Conservation (phyloP, 305 asterid genomes). For the Striga hermonthica region DNA sequence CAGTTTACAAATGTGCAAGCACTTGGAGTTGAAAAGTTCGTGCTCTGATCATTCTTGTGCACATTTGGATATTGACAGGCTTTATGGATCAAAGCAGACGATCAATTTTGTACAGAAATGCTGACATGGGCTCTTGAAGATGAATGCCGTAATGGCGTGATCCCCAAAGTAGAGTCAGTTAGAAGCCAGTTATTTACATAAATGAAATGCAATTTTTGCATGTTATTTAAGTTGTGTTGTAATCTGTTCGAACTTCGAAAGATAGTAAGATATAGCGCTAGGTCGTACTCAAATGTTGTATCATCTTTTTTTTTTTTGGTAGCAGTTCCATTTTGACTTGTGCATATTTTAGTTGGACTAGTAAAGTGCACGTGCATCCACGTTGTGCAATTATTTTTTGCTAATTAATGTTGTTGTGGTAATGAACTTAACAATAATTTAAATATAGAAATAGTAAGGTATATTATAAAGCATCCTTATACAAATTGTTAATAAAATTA, state of each 20-base stretch:
- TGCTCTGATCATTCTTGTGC: not conserved
- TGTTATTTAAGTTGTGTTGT: constrained; percentile 29
- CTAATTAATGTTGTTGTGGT: too few species aligned
- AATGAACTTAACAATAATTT: too few species aligned
- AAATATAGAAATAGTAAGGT: too few species aligned
- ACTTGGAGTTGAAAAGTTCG: not conserved
- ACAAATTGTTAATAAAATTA: too few species aligned
- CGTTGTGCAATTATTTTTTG: too few species aligned
- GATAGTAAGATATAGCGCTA: constrained; percentile 27
- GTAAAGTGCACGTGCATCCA: too few species aligned
- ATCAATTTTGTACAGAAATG: constrained; percentile 92
- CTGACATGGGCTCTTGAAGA: constrained; percentile 77
- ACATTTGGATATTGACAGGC: constrained; percentile 50
- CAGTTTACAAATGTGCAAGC: too few species aligned
- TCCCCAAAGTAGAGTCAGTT: constrained; percentile 35
- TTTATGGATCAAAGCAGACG: constrained; percentile 76
- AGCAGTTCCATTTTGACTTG: too few species aligned
- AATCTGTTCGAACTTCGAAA: constrained; percentile 29
- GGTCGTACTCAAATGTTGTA: constrained; percentile 33
- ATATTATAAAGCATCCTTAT: too few species aligned
- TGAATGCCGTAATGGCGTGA: constrained; percentile 52
- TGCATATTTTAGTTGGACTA: constrained; percentile 23
- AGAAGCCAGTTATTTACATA: constrained; percentile 45
- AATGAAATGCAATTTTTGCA: constrained; percentile 5
- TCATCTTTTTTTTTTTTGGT: not conserved